Conservation (phyloP, 305 asterid species). For the Solanum hybrid region DNA sequence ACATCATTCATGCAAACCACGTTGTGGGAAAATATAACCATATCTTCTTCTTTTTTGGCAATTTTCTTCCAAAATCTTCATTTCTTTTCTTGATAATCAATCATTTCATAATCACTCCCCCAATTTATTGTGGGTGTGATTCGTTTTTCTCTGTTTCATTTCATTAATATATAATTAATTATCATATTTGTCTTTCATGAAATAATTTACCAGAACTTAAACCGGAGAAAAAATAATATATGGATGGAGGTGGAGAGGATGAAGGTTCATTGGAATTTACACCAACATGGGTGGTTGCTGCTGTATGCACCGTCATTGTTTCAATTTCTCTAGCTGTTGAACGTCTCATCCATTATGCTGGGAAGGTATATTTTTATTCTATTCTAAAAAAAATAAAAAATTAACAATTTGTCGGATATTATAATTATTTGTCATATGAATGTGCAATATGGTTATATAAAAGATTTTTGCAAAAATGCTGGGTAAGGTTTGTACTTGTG, state of each 20-base stretch:
- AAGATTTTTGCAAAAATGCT: not conserved
- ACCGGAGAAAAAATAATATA: not conserved
- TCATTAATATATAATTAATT: not conserved
- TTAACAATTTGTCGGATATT: not conserved
- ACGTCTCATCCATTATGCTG: conserved; percentile 60
- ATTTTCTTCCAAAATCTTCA: not conserved
- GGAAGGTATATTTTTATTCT: conserved; percentile 36
- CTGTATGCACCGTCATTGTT: conserved; percentile 75
- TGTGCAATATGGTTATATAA: not conserved
- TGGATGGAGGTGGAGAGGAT: conserved; percentile 63
- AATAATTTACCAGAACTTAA: not conserved
- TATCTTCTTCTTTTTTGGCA: not conserved
- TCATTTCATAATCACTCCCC: not conserved
- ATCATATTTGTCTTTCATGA: not conserved
- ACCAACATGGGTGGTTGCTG: conserved; percentile 97
- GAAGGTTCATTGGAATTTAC: conserved; percentile 63
- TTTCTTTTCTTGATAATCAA: not conserved
- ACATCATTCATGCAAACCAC: not conserved
- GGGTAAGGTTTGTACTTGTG: not conserved
- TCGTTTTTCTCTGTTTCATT: not conserved
- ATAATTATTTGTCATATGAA: not conserved
- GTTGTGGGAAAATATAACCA: not conserved
- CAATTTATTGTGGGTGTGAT: not conserved
- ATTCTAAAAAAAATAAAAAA: too few relatives aligned
- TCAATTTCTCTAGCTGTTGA: conserved; percentile 70